A percentile compares a stretch with the other conserved stretches of the same genome.
phyloP scores from a whole-genome alignment of 1,284 basidiomycete genomes.

The Dichomitus squalens region DNA sequence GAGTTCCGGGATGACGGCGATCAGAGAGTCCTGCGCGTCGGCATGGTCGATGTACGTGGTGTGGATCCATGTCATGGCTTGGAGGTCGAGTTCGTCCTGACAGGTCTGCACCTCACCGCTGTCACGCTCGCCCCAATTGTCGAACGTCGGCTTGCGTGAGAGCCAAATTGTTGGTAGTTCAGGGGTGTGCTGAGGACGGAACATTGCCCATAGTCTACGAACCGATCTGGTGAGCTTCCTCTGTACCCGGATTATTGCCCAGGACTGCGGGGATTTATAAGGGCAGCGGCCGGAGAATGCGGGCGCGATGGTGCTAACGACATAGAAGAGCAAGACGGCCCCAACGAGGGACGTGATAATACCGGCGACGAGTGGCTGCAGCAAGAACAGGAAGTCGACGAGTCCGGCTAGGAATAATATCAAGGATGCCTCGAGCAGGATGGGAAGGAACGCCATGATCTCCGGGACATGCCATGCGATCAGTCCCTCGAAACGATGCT shows the following conservation, averaged over 20 bases:
- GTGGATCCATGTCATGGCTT: slow-evolving; percentile 20
- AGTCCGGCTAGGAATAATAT: slow-evolving; percentile 29
- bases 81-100: slow-evolving; percentile 14
- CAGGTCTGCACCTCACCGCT: background rate
- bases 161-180: no score
- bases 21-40: slow-evolving; percentile 17
- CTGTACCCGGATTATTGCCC: slow-evolving; percentile 15
- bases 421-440: slow-evolving; percentile 31
- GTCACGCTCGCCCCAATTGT: slow-evolving; percentile 26
- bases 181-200: background rate
- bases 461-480: slow-evolving; percentile 28
- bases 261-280: slow-evolving; percentile 33
- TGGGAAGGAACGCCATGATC: slow-evolving; percentile 30
- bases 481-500: slow-evolving; percentile 32
- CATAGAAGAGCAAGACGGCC: slow-evolving; percentile 22
- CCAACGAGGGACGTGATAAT: slow-evolving; percentile 22
- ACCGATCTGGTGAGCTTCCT: background rate
- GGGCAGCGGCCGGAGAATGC: slow-evolving; percentile 24
- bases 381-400: slow-evolving; percentile 28
- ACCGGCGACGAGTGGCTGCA: slow-evolving; percentile 25
- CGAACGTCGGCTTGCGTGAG: background rate
- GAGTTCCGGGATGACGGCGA: slow-evolving; percentile 16
- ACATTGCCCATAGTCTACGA: background rate
- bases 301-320: slow-evolving; percentile 25
- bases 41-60: slow-evolving; percentile 14